Base-by-base conservation (phyloP, 441 rosid genomes). In the Gossypium davidsonii region DNA sequence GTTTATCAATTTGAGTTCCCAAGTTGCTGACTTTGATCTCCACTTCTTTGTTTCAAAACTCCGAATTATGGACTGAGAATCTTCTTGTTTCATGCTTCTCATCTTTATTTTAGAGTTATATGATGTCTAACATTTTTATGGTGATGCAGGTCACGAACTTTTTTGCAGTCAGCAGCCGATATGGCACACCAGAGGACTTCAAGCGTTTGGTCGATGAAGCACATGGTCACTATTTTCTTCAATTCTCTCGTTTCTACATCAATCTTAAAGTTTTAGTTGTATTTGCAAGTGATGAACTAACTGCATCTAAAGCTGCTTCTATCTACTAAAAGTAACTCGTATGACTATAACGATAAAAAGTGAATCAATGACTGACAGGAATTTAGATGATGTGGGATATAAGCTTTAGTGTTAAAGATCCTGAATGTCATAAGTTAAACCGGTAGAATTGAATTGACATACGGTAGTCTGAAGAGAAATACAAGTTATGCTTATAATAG, bases 131-230 rank as follows among this genome's bases (percentile, higher is more conserved):
- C 69, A 77, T 72, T 70, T 78, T 21, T 74, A 17, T 74, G 75
- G 69, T 71, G 67, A 70, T 79, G 77, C 91, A 94, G 99, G 97
- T 94, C 79, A 92, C 97, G 63, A 94, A 92, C 68, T 82, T 90
- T 74, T 94, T 71, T 79, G 97, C 99, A 57, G 97, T 83, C 67
- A 91, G 97, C 86, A 92, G 96, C 85, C 86, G 99, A 73, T 94
- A 69, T 84, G 99, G 99, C 76, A 94, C 89, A 23, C 99, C 97
- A 55, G 97, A 94, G 82, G 97, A 94, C 79, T 92, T 94, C 86
- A 94, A 94, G 82, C 81, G 77, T 74, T 88, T 94, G 86, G 88
- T 92, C 76, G 99, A 94, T 76, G 97, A 91, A 84, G 97, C 98
- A 60, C 98, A 94, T 59, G 97, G 98, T 94, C 79, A 74, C 52